phyloP scores from a whole-genome alignment of 176 grass and related monocot genomes.

The Aegilops umbellulata region DNA sequence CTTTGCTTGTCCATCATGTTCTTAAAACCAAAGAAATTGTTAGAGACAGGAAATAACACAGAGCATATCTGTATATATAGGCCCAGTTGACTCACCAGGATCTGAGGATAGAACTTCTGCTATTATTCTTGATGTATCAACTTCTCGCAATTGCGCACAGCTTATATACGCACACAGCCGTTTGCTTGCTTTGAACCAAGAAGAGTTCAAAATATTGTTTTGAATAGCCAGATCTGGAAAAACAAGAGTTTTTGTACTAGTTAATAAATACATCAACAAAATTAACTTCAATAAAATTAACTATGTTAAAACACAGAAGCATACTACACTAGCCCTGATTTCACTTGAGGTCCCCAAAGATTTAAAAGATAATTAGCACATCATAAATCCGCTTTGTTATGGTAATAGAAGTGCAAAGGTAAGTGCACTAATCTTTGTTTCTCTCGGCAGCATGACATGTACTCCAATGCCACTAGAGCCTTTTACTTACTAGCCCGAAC shows the following conservation, averaged over 20 bases:
- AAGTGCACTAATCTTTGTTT: neutral
- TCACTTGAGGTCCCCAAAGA: neutral
- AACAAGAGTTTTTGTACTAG: neutral
- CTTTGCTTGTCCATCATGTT: slow-evolving; percentile 48
- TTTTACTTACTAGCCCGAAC: neutral
- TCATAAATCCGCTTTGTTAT: neutral
- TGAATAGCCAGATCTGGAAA: slow-evolving; percentile 76
- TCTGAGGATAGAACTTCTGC: slow-evolving; percentile 35
- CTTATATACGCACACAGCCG: slow-evolving; percentile 89
- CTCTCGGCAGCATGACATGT: neutral
- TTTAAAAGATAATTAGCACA: neutral
- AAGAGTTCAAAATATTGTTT: slow-evolving; percentile 62
- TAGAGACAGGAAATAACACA: neutral
- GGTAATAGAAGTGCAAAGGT: neutral
- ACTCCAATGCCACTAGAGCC: neutral
- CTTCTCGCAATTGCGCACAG: slow-evolving; percentile 61
- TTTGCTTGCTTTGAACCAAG: slow-evolving; percentile 76
- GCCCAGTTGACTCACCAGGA: slow-evolving; percentile 62
- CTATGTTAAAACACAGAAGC: neutral
- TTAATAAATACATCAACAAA: neutral
- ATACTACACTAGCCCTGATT: neutral
- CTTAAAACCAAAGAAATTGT: slow-evolving; percentile 43
- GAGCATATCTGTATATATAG: slow-evolving; percentile 1
- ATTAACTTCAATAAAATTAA: neutral
- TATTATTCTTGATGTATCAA: slow-evolving; percentile 85